phyloP scores from a whole-genome alignment of 2,329 filamentous ascomycete genomes.

The Leptosphaerulina australis region DNA sequence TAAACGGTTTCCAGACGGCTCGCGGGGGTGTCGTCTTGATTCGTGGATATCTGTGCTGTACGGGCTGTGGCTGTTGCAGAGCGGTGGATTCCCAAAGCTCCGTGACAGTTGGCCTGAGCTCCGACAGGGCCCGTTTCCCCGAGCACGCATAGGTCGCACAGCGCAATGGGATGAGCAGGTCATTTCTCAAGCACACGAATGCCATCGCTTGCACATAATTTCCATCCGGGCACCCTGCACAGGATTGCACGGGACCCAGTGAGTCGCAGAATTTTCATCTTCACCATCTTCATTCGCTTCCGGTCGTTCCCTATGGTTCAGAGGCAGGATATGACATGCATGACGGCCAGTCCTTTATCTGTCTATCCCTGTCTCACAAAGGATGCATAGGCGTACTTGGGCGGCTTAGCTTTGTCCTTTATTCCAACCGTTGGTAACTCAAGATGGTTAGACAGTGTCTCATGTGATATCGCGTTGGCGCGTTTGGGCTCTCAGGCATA shows the following conservation, averaged over 20 bases:
- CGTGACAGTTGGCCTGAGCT: constrained; percentile 38
- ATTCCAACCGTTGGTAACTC: constrained; percentile 36
- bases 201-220: constrained; percentile 18
- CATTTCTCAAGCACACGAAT: constrained; percentile 10
- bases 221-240: constrained; percentile 12
- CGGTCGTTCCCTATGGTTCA: constrained; percentile 8
- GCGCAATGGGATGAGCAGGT: constrained; percentile 31
- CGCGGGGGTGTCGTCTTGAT: constrained; percentile 31
- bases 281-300: constrained; percentile 13
- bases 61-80: constrained; percentile 39
- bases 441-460: constrained; percentile 26
- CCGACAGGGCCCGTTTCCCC: constrained; percentile 16
- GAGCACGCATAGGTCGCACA: constrained; percentile 26
- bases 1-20: constrained; percentile 27
- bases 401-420: constrained; percentile 23
- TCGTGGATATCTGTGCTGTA: constrained; percentile 32
- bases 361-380: constrained; percentile 39
- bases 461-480: constrained; percentile 49
- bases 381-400: constrained; percentile 36
- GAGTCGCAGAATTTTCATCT: constrained; percentile 17
- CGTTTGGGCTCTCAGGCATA: constrained; percentile 32
- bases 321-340: constrained; percentile 1
- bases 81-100: constrained; percentile 24
- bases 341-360: constrained; percentile 29
- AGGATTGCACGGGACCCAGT: constrained; percentile 12